phyloP scores from a whole-genome alignment of 345 rosid species.

The Excoecaria cochinchinensis region DNA sequence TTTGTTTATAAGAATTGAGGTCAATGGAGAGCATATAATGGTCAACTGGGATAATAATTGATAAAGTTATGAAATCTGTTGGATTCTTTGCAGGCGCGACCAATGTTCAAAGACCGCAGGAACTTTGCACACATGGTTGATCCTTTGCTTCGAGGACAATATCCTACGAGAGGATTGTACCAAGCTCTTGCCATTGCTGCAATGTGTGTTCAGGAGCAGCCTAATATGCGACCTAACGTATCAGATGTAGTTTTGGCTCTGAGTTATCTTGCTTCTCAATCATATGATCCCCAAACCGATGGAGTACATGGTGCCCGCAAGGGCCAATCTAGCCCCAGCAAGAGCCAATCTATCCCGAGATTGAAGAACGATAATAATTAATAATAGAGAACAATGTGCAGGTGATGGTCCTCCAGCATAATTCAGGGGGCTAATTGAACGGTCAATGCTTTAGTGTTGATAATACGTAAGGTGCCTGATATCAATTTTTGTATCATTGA shows the following conservation, averaged over 20 bases:
- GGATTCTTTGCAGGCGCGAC: constrained; percentile 40
- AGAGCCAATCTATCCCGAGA: constrained; percentile 5
- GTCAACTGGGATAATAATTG: background rate
- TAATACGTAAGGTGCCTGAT: constrained; percentile 22
- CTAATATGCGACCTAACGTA: constrained; percentile 38
- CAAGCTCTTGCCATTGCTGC: constrained; percentile 50
- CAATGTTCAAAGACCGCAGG: constrained; percentile 44
- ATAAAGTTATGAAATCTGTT: background rate
- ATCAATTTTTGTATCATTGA: constrained; percentile 36
- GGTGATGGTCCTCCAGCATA: background rate
- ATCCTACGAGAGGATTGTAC: constrained; percentile 42
- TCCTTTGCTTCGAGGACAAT: constrained; percentile 34
- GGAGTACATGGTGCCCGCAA: background rate
- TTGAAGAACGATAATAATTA: constrained; percentile 12
- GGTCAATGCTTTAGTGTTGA: background rate
- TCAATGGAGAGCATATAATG: background rate
- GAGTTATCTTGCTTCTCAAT: constrained; percentile 38
- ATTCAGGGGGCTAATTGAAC: too few species aligned
- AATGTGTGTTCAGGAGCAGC: constrained; percentile 53
- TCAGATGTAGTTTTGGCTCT: constrained; percentile 45
- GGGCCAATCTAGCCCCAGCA: constrained; percentile 2
- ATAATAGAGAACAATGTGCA: constrained; percentile 16
- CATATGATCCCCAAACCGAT: constrained; percentile 16
- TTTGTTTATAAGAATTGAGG: background rate
- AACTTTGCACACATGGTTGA: constrained; percentile 42